These are phyloP conservation scores for Moniliophthora roreri DNA, from an alignment of 1,284 basidiomycete species.

Conservation along the genomic window DNA sequence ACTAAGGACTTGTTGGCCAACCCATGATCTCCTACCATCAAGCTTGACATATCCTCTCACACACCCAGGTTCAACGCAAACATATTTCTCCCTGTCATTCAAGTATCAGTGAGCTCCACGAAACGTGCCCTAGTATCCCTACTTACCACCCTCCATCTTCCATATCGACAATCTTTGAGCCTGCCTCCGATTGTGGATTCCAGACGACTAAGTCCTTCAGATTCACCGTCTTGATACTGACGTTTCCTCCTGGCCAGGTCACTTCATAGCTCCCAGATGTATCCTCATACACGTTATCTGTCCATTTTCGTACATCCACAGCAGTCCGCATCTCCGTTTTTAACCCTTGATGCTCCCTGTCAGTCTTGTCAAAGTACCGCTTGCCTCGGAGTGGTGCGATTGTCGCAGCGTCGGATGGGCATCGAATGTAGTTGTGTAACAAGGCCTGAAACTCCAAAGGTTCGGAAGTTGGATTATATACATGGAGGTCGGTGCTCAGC, in stretches of 20 bases:
- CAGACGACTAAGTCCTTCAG: slow-evolving; percentile 83
- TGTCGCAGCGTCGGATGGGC: slow-evolving; percentile 55
- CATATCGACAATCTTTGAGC: slow-evolving; percentile 80
- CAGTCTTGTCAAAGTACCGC: slow-evolving; percentile 78
- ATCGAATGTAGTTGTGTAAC: slow-evolving; percentile 84
- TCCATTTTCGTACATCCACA: slow-evolving; percentile 65
- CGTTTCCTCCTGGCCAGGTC: slow-evolving; percentile 55
- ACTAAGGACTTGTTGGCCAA: slow-evolving; percentile 69
- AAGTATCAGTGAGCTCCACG: slow-evolving; percentile 4
- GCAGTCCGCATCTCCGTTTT: slow-evolving; percentile 62
- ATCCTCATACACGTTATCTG: slow-evolving; percentile 76
- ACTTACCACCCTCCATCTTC: slow-evolving; percentile 81
- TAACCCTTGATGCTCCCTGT: slow-evolving; percentile 49
- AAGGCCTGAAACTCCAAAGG: slow-evolving; percentile 82
- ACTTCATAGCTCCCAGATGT: slow-evolving; percentile 57
- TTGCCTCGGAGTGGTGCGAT: slow-evolving; percentile 62
- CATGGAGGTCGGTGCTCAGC: slow-evolving; percentile 77
- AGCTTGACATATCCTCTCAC: slow-evolving; percentile 67
- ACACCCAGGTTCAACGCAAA: slow-evolving; percentile 86
- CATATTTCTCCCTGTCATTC: slow-evolving; percentile 65
- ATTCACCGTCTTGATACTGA: slow-evolving; percentile 58
- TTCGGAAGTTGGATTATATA: slow-evolving; percentile 62
- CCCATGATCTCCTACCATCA: slow-evolving; percentile 66
- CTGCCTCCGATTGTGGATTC: slow-evolving; percentile 77
- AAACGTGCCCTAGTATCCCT: slow-evolving; percentile 5